Percentiles rank a stretch among this genome's conserved stretches.
Conservation (phyloP, 306 rosid genomes). For the Ammopiptanthus mongolicus region DNA sequence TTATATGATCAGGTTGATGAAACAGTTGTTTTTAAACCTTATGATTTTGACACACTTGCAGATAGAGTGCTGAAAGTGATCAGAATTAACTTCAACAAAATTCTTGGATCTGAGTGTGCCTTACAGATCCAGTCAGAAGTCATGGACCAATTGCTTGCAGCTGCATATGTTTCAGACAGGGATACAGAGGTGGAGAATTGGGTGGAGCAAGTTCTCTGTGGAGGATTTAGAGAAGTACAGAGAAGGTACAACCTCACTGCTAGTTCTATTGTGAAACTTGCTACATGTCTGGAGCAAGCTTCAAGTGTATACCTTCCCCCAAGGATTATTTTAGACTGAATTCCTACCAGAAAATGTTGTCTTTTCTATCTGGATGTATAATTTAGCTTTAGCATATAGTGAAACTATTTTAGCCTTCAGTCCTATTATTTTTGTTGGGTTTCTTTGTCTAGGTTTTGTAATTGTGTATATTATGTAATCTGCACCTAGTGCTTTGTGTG, state of each 20-base stretch:
- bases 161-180: slow-evolving; percentile 51
- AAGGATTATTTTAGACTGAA: slow-evolving; percentile 51
- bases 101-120: slow-evolving; percentile 36
- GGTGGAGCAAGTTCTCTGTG: slow-evolving; percentile 63
- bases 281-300: slow-evolving; percentile 44
- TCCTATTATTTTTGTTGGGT: slow-evolving; percentile 51
- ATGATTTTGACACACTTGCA: slow-evolving; percentile 60
- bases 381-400: slow-evolving; percentile 49
- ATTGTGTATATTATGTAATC: slow-evolving; percentile 45
- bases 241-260: slow-evolving; percentile 40
- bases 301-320: slow-evolving; percentile 48
- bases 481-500: slow-evolving; percentile 38
- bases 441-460: slow-evolving; percentile 29
- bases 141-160: slow-evolving; percentile 68
- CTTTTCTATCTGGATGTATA: slow-evolving; percentile 39
- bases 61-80: slow-evolving; percentile 47
- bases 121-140: slow-evolving; percentile 59
- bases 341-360: neutral
- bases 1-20: slow-evolving; percentile 49
- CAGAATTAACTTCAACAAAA: slow-evolving; percentile 42
- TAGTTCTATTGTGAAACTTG: slow-evolving; percentile 51
- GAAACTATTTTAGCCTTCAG: slow-evolving; percentile 33
- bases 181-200: slow-evolving; percentile 62
- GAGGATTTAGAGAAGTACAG: slow-evolving; percentile 53
- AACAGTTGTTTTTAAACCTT: slow-evolving; percentile 66